These are phyloP conservation scores for Botrytis sinoallii DNA, from an alignment of 2,329 filamentous ascomycete species.

Conservation along the genomic window DNA sequence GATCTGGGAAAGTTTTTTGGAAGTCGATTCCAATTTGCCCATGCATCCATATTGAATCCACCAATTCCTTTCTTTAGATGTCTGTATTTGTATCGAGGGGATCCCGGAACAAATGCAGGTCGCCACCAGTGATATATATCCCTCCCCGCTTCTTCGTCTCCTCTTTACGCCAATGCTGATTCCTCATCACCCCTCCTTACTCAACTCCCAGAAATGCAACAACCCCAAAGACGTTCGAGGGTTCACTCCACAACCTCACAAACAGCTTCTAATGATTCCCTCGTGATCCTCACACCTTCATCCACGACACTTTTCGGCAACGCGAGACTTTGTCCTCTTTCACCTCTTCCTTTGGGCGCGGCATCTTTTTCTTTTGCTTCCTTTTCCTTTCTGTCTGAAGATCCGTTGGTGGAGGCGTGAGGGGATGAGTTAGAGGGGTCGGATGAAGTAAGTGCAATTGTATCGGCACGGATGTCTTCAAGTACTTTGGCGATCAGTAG, in stretches of 20 bases:
- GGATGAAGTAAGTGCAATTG: conserved; percentile 24
- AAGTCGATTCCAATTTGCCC: neutral
- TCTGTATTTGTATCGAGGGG: neutral
- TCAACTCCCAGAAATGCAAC: neutral
- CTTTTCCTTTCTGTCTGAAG: conserved; percentile 18
- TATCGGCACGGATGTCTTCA: conserved; percentile 50
- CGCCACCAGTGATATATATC: neutral
- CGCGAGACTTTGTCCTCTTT: conserved; percentile 45
- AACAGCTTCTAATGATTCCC: conserved; percentile 53
- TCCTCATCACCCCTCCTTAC: neutral
- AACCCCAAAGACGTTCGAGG: neutral
- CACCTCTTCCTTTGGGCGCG: conserved; percentile 23
- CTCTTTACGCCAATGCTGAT: neutral
- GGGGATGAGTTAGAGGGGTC: neutral
- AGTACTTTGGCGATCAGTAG: conserved; percentile 59
- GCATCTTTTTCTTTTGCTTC: conserved; percentile 2
- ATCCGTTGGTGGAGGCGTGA: conserved; percentile 1
- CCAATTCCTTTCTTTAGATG: neutral
- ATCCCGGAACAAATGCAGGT: neutral
- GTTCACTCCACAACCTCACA: conserved; percentile 34
- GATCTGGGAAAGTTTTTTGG: neutral
- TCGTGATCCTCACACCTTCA: conserved; percentile 58
- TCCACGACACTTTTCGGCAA: conserved; percentile 59
- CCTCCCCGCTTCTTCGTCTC: neutral
- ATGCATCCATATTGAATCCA: neutral